Base-by-base conservation (phyloP, 192 early-diverging fungal genomes). In the Gamsiella multidivaricata region DNA sequence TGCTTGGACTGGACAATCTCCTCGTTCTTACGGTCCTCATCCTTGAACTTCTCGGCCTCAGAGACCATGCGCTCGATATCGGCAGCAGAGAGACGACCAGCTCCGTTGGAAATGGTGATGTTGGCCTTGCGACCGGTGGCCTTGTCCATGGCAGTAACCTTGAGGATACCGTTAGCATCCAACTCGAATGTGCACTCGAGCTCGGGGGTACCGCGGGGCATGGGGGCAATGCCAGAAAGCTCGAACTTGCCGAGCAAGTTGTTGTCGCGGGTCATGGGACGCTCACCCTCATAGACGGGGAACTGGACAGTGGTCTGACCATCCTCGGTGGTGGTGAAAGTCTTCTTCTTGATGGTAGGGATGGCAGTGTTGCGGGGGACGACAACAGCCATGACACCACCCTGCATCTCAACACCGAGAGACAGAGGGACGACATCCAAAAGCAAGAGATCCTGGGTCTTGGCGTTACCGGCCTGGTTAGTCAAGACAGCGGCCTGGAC, bases 21-120 rank as follows among this genome's bases (percentile, higher is more conserved):
- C 81, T 92, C 90, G 65, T 85, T 88, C 70, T 88, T 82, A 76
- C 86, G 84, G 82, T 94, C 93, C 69, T 89, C 84, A 68, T 92
- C 89, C 83, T 88, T 88, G 84, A 89, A 94, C 89, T 93, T 87
- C 85, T 95, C 94, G 66, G 96, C 95, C 63, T 97, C 96, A 39
- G 71, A 63, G 64, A 98, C 87, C 94, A 98, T 97, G 78, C 94
- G 91, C 75, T 97, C 93, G 69, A 98, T 96, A 75, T 98, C 96
- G 60, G 89, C 91, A 55, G 91, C 90, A 54, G 91, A 92, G 65
- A 98, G 87, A 67, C 94, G 94, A 69, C 92, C 94, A 54, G 94
- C 93, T 66, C 93, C 93, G 90, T 97, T 97, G 81, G 92, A 92
- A 87, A 98, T 97, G 85, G 95, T 95, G 83, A 98, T 92, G 86